These are phyloP conservation scores for Melampsora larici-populina DNA, from an alignment of 1,284 basidiomycete genomes.

Conservation along the genomic window DNA sequence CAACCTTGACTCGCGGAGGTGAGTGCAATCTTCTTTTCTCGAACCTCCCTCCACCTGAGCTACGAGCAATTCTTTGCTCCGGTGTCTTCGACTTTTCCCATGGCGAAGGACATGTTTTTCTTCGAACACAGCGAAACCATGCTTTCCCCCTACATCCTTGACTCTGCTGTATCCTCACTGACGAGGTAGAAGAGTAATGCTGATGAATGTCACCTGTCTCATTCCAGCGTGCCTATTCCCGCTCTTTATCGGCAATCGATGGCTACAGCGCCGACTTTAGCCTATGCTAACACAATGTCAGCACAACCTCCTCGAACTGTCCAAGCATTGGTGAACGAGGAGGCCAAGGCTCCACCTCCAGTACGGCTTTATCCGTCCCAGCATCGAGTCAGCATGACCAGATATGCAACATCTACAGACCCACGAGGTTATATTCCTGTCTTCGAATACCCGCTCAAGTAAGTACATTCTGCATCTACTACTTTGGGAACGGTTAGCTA, in stretches of 20 bases:
- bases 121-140: too few species aligned
- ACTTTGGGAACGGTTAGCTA: background rate
- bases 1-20: too few species aligned
- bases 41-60: too few species aligned
- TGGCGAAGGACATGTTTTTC: too few species aligned
- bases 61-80: too few species aligned
- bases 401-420: conserved; percentile 80
- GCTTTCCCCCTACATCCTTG: too few species aligned
- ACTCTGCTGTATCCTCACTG: too few species aligned
- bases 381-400: conserved; percentile 74
- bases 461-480: background rate
- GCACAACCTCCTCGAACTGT: conserved; percentile 39
- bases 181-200: too few species aligned
- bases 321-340: conserved; percentile 39
- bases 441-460: conserved; percentile 75
- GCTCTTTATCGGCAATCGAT: background rate
- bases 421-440: conserved; percentile 80
- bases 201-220: too few species aligned
- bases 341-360: conserved; percentile 24
- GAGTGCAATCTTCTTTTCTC: too few species aligned
- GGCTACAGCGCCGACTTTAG: background rate
- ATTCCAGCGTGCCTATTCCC: too few species aligned
- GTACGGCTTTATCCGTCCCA: conserved; percentile 56
- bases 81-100: too few species aligned
- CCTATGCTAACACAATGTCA: conserved; percentile 16